phyloP scores from a whole-genome alignment of 2,329 filamentous ascomycete species.

The Monilinia fructigena region DNA sequence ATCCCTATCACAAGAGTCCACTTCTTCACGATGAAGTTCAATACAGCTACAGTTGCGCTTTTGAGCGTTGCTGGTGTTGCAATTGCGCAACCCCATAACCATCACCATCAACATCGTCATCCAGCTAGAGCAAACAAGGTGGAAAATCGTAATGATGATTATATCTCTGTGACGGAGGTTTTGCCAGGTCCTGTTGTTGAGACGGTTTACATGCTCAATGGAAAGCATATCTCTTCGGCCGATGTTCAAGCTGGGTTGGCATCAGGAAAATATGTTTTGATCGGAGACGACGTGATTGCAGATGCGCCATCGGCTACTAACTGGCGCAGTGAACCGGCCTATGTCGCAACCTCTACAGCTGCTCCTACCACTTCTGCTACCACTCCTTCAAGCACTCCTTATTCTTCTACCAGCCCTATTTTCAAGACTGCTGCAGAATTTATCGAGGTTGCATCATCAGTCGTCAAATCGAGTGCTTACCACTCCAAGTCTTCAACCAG shows the following conservation, averaged over 20 bases:
- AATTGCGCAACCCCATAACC: constrained; percentile 58
- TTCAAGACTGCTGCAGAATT: constrained; percentile 7
- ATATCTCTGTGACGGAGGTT: constrained; percentile 42
- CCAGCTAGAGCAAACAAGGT: constrained; percentile 53
- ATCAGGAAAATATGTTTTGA: constrained; percentile 66
- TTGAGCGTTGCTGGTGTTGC: constrained; percentile 47
- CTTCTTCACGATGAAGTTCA: constrained; percentile 42
- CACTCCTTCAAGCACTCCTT: constrained; percentile 23
- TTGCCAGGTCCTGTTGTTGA: constrained; percentile 60
- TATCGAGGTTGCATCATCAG: not conserved
- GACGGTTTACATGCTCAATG: constrained; percentile 70
- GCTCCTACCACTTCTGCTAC: constrained; percentile 34
- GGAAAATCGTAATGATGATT: constrained; percentile 52
- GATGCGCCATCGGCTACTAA: constrained; percentile 49
- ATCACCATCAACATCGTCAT: constrained; percentile 61
- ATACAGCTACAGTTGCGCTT: constrained; percentile 32
- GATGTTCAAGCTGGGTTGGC: constrained; percentile 71
- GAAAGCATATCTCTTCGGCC: constrained; percentile 55
- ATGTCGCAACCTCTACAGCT: constrained; percentile 34
- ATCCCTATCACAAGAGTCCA: constrained; percentile 35
- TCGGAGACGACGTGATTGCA: constrained; percentile 52
- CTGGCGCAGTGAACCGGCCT: constrained; percentile 34
- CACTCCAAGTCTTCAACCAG: constrained; percentile 1
- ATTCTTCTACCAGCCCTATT: constrained; percentile 22
- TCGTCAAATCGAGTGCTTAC: constrained; percentile 33